phyloP scores from a whole-genome alignment of 805 yeast species.

The Ogataea neopini region DNA sequence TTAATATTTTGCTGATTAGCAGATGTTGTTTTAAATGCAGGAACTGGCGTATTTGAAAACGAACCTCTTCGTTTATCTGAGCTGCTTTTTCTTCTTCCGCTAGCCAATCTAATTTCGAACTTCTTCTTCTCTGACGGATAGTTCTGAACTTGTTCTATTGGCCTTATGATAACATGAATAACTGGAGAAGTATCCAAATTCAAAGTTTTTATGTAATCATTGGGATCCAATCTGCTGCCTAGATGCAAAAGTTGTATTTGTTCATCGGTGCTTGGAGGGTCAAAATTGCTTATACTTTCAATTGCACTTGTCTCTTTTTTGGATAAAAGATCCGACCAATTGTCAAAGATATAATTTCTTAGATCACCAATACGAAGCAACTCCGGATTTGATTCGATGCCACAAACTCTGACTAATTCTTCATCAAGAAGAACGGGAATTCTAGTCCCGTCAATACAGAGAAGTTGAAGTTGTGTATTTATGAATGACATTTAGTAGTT shows the following conservation, averaged over 20 bases:
- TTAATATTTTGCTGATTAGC: background rate
- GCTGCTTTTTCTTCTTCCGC: constrained; percentile 15
- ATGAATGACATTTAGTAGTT: constrained; percentile 9
- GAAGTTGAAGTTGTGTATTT: constrained; percentile 18
- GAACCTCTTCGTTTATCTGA: constrained; percentile 25
- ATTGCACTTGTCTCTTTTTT: constrained; percentile 3
- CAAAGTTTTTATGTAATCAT: constrained; percentile 21
- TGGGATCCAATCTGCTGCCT: constrained; percentile 34
- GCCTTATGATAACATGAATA: constrained; percentile 34
- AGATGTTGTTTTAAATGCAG: constrained; percentile 18
- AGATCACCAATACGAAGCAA: constrained; percentile 31
- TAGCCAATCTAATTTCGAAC: constrained; percentile 22
- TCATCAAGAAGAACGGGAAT: constrained; percentile 21
- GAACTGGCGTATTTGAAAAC: constrained; percentile 30
- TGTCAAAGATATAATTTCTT: constrained; percentile 27
- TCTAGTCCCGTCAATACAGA: constrained; percentile 27
- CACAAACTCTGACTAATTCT: constrained; percentile 13
- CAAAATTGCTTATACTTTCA: constrained; percentile 14
- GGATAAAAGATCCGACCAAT: constrained; percentile 26
- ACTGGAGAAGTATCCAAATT: constrained; percentile 29
- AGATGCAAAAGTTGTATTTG: constrained; percentile 35
- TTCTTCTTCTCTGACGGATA: constrained; percentile 19
- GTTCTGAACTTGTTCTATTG: constrained; percentile 23
- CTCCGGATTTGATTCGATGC: constrained; percentile 10
- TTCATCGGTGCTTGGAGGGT: constrained; percentile 23